phyloP scores from a whole-genome alignment of 805 yeast genomes.

The Metschnikowia shivogae region DNA sequence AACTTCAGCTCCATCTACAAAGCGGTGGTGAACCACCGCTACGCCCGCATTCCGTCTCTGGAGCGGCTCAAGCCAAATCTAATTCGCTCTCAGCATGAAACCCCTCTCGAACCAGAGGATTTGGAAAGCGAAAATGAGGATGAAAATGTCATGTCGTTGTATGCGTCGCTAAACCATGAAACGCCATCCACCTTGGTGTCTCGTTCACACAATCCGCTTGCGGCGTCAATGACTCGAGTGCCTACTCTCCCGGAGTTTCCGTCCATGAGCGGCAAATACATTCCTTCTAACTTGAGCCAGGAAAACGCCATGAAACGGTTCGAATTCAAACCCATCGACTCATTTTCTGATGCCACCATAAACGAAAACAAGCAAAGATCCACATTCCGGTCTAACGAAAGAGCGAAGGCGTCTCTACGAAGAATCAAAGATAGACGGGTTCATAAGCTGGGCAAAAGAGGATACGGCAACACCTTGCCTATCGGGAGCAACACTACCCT shows the following conservation, averaged over 20 bases:
- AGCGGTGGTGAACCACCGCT: conserved; percentile 16
- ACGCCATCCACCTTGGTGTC: conserved; percentile 8
- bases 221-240: conserved; percentile 22
- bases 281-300: conserved; percentile 21
- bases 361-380: conserved; percentile 16
- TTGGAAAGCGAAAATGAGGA: conserved; percentile 50
- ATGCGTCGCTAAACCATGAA: conserved; percentile 46
- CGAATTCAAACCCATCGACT: conserved; percentile 16
- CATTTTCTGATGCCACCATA: conserved; percentile 9
- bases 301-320: conserved; percentile 15
- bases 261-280: conserved; percentile 30
- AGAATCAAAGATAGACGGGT: conserved; percentile 58
- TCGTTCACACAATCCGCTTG: conserved; percentile 9
- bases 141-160: conserved; percentile 65
- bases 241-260: conserved; percentile 45
- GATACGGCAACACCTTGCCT: conserved; percentile 8
- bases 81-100: conserved; percentile 4
- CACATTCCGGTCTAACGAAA: conserved; percentile 43
- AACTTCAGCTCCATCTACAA: conserved; percentile 25
- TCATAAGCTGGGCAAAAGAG: conserved; percentile 36
- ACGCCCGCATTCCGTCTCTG: conserved; percentile 10
- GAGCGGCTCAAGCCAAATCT: conserved; percentile 4
- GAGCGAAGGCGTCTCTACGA: conserved; percentile 62
- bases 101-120: conserved; percentile 14
- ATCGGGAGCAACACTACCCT: not conserved